Evolutionary conservation across 163 green algal species (phyloP), one percentile per base, ranked within the genome.

Genomic region (Prototheca wickerhamii): DNA sequence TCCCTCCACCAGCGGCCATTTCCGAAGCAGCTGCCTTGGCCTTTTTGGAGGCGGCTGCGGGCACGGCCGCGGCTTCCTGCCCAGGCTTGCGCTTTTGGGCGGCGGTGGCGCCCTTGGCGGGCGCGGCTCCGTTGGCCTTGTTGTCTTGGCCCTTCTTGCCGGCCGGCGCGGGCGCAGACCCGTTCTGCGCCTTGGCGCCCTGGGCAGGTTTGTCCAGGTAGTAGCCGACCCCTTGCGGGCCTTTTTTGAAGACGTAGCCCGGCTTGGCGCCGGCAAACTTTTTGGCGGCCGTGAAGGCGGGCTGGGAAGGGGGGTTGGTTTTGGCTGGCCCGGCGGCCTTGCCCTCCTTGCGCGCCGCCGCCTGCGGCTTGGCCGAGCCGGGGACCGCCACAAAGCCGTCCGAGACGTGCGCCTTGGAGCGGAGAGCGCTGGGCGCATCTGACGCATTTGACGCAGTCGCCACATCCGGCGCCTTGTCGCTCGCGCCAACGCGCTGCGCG

Each of bases 211-310:
- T 28, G 30, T 90, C 85, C 0, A 37, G 8, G 58, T 92, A 91
- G 61, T 91, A 92, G 4, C 86, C 86, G 28, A 90, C 7, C 0
- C 86, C 86, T 50, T 82, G 56, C 0, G 63, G 46, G 4, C 82
- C 84, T 51, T 77, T 82, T 35, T 87, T 81, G 67, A 86, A 91
- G 4, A 67, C 71, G 28, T 82, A 89, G 4, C 82, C 82, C 1
- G 49, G 25, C 56, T 65, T 65, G 2, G 66, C 42, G 6, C 84
- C 84, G 7, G 52, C 44, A 57, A 89, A 92, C 21, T 42, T 68
- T 40, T 71, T 72, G 20, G 68, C 61, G 3, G 70, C 25, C 12
- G 81, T 17, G 26, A 84, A 86, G 5, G 18, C 1, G 6, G 63
- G 34, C 44, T 34, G 58, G 49, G 34, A n/a, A n/a, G n/a, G n/a